phyloP scores from a whole-genome alignment of 1,284 basidiomycete species.

The Cryptococcus maquisensis region DNA sequence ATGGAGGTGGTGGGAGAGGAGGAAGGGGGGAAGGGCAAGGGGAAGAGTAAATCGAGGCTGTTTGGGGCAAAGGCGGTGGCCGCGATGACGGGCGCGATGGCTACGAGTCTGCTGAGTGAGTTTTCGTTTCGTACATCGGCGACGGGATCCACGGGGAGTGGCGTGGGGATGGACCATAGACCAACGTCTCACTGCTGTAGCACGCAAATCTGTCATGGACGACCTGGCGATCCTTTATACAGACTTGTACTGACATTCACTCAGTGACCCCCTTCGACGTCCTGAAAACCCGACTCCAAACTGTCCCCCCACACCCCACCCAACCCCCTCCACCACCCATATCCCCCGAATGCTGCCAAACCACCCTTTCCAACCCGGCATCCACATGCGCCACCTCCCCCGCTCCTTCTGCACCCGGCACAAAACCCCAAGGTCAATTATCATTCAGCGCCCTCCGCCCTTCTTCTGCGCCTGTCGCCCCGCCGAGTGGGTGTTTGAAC shows the following conservation, averaged over 20 bases:
- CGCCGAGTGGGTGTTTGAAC: slow-evolving; percentile 44
- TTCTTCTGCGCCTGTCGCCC: slow-evolving; percentile 12
- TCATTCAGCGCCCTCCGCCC: slow-evolving; percentile 13
- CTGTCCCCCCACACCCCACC: slow-evolving; percentile 35
- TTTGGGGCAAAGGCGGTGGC: slow-evolving; percentile 46
- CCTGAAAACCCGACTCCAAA: slow-evolving; percentile 49
- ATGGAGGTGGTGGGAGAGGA: not conserved
- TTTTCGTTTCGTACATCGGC: not conserved
- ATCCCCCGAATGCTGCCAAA: not conserved
- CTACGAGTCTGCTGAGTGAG: slow-evolving; percentile 47
- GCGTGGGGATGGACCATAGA: not conserved
- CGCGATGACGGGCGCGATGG: slow-evolving; percentile 48
- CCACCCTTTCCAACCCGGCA: not conserved
- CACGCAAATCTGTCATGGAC: too few relatives aligned
- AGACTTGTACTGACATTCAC: too few relatives aligned
- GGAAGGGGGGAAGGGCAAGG: not conserved
- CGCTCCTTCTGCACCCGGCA: slow-evolving; percentile 7
- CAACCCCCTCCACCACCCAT: not conserved
- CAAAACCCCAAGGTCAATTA: not conserved
- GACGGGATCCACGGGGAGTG: too few relatives aligned
- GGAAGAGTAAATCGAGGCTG: slow-evolving; percentile 16
- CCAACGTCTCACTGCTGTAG: not conserved
- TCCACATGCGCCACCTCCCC: not conserved
- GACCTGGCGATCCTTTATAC: too few relatives aligned
- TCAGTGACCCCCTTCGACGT: slow-evolving; percentile 52